Evolutionary conservation across 2,329 filamentous ascomycete genomes (phyloP), one percentile per base, ranked within the genome.

Genomic region (Myriosclerotinia curreyana): DNA sequence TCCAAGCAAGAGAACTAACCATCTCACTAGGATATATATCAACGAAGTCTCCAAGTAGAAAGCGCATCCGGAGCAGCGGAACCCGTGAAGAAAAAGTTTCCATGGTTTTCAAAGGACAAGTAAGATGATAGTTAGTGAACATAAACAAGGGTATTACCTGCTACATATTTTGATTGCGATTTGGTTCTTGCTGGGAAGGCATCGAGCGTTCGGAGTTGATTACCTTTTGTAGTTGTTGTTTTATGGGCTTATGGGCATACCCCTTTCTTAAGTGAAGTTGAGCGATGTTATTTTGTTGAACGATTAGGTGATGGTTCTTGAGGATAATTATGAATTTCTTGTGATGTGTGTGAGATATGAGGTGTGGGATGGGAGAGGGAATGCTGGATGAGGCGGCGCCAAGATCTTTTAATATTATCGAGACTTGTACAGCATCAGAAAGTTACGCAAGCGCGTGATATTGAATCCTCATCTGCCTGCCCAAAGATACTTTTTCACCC

Each of bases 61-160:
- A 83, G 80, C 55, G 65, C 75, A 75, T 76, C 76, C 73, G 79
- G 79, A 0, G 75, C 78, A 7, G 69, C 77, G 6, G 84, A 86
- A 54, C 74, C 79, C 34, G 75, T 77, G 62, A 88, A 83, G 78
- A 87, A 87, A 78, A 87, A 87, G 73, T 88, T 88, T 70, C 83
- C 83, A 14, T 88, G 86, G 86, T 84, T 87, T 62, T 71, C 74
- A 63, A 74, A 72, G 54, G 66, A 73, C 50, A 70, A 70, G 50
- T 69, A 60, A 52, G 42, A 46, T 58, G 14, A 58, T 46, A 22
- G 54, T 46, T 9, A n/a, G 50, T 58, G 28, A 36, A 36, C 28
- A 48, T 48, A 36, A 28, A 36, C 31, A 36, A 36, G 55, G 55
- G 3, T 14, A 48, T 48, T 58, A 58, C 28, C 55, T 48, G 28